Conservation (phyloP, 306 rosid species). For the Quillaja saponaria region DNA sequence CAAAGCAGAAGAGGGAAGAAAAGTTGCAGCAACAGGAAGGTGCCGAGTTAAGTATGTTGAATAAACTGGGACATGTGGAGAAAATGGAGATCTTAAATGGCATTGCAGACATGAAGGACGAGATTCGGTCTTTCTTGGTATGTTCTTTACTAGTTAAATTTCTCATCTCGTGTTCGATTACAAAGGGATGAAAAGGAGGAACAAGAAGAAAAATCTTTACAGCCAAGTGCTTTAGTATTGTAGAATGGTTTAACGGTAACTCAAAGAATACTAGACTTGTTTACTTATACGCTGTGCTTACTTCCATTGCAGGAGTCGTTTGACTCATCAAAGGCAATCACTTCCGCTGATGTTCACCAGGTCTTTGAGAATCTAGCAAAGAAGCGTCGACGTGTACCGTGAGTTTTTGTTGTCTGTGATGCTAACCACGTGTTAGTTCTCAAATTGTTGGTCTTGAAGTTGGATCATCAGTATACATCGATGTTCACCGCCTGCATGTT, state of each 20-base stretch:
- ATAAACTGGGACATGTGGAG: slow-evolving; percentile 87
- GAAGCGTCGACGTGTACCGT: slow-evolving; percentile 83
- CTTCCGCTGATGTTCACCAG: slow-evolving; percentile 81
- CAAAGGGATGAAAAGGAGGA: no score
- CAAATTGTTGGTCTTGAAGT: slow-evolving; percentile 26
- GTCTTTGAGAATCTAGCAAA: slow-evolving; percentile 81
- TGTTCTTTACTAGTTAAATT: slow-evolving; percentile 8
- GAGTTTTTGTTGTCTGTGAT: slow-evolving; percentile 38
- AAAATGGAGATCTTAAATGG: slow-evolving; percentile 91
- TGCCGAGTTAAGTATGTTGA: slow-evolving; percentile 63
- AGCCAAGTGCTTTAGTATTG: neutral
- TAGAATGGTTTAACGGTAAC: neutral
- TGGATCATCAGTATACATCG: slow-evolving; percentile 17
- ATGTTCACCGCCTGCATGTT: slow-evolving; percentile 28
- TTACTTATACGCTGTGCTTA: slow-evolving; percentile 7
- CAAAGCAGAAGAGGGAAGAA: slow-evolving; percentile 77
- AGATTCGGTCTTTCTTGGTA: slow-evolving; percentile 86
- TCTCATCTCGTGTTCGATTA: slow-evolving; percentile 2
- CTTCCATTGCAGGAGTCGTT: slow-evolving; percentile 66
- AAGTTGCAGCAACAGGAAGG: slow-evolving; percentile 80
- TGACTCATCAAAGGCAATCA: slow-evolving; percentile 84
- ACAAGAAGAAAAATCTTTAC: no score
- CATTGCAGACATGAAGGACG: slow-evolving; percentile 91
- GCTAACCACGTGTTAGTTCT: slow-evolving; percentile 21
- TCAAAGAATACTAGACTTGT: slow-evolving; percentile 19